A percentile compares a stretch with the other conserved stretches of the same genome.
These are phyloP conservation scores for Tricholoma bakamatsutake DNA, from an alignment of 768 basidiomycete species.

Conservation along the genomic window DNA sequence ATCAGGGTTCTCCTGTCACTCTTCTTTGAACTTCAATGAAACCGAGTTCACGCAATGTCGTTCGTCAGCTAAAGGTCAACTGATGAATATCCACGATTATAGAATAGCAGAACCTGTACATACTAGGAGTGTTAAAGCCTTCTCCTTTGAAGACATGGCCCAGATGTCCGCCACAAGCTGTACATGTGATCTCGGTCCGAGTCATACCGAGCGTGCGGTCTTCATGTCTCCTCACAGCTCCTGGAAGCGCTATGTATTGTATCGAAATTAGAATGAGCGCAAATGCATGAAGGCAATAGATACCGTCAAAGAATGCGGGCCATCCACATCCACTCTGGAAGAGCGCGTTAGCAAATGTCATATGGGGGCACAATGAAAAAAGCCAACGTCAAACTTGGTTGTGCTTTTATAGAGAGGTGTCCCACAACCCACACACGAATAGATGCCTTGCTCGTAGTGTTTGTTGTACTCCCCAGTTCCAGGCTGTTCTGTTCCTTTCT, in stretches of 20 bases:
- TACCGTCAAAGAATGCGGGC: constrained; percentile 97
- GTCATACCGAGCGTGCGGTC: constrained; percentile 62
- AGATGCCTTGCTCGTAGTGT: constrained; percentile 58
- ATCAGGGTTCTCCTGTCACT: constrained; percentile 20
- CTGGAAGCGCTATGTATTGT: constrained; percentile 67
- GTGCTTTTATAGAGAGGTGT: constrained; percentile 83
- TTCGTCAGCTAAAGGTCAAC: constrained; percentile 55
- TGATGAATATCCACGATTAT: background rate
- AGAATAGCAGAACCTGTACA: constrained; percentile 18
- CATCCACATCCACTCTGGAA: constrained; percentile 82
- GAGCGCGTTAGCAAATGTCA: background rate
- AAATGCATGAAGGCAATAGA: constrained; percentile 5
- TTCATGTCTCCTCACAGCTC: constrained; percentile 75
- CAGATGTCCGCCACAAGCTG: constrained; percentile 88
- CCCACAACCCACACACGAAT: constrained; percentile 73
- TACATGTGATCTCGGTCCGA: constrained; percentile 83
- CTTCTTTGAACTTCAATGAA: constrained; percentile 70
- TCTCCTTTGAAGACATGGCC: constrained; percentile 97
- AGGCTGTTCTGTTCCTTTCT: constrained; percentile 82
- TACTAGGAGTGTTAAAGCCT: constrained; percentile 74
- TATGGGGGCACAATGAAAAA: background rate
- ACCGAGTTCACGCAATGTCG: constrained; percentile 89
- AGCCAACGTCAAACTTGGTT: constrained; percentile 74
- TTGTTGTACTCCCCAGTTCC: constrained; percentile 81
- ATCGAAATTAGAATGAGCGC: constrained; percentile 1